A percentile compares a stretch with the other conserved stretches of the same genome.
Conservation (phyloP, 1,284 basidiomycete species). For the Malassezia brasiliensis region DNA sequence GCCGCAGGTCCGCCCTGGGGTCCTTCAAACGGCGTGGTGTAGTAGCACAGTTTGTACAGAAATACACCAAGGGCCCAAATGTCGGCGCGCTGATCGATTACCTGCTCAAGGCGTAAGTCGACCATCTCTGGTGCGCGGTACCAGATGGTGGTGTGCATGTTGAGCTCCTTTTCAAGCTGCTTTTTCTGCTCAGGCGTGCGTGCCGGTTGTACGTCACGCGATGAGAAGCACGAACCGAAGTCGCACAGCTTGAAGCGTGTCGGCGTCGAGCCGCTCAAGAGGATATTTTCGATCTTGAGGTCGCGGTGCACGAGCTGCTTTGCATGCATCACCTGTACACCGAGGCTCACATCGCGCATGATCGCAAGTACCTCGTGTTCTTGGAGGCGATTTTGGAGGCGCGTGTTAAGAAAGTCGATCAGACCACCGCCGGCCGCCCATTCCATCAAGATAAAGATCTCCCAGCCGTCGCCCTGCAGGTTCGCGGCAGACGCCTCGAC, state of each 20-base stretch:
- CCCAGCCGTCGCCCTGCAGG: slow-evolving; percentile 61
- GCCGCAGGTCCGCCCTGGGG: slow-evolving; percentile 79
- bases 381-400: slow-evolving; percentile 80
- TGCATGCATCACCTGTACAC: slow-evolving; percentile 64
- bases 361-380: slow-evolving; percentile 95
- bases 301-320: slow-evolving; percentile 89
- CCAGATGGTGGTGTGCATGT: slow-evolving; percentile 85
- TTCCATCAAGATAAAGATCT: slow-evolving; percentile 99
- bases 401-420: slow-evolving; percentile 97
- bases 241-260: slow-evolving; percentile 84
- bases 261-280: slow-evolving; percentile 53
- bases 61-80: slow-evolving; percentile 69
- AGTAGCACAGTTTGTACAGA: slow-evolving; percentile 82
- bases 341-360: slow-evolving; percentile 54
- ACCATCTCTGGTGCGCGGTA: slow-evolving; percentile 98
- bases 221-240: slow-evolving; percentile 80
- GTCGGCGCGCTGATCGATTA: slow-evolving; percentile 80
- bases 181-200: slow-evolving; percentile 54
- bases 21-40: slow-evolving; percentile 79
- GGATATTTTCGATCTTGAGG: slow-evolving; percentile 90
- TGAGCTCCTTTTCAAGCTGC: slow-evolving; percentile 78
- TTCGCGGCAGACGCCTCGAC: slow-evolving; percentile 65
- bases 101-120: slow-evolving; percentile 70
- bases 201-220: slow-evolving; percentile 29
- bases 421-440: slow-evolving; percentile 85